A percentile compares a stretch with the other conserved stretches of the same genome.
Evolutionary conservation across 257 asterid species (phyloP).

Genomic region (Solanum clarkiae): DNA sequence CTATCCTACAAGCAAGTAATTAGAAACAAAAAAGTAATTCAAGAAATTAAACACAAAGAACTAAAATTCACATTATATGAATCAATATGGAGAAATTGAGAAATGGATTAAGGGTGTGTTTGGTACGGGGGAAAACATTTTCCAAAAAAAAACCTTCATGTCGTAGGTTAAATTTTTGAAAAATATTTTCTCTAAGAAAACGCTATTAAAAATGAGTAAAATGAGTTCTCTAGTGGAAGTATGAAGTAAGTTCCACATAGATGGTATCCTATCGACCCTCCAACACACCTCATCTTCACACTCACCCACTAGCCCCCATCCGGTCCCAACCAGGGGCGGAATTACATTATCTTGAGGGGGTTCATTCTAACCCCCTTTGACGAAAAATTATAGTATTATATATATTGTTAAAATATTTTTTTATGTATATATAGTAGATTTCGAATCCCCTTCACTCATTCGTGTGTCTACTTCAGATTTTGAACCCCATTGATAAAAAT

Average conservation of each 20-base stretch:
- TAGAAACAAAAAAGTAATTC: not conserved
- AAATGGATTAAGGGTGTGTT: not conserved
- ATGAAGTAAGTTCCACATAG: not conserved
- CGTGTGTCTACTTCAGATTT: too few species aligned
- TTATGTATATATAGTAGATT: too few species aligned
- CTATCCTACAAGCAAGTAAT: constrained; percentile 25
- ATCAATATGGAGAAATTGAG: not conserved
- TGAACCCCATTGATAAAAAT: too few species aligned
- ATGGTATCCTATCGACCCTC: not conserved
- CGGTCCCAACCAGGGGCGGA: not conserved
- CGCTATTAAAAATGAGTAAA: not conserved
- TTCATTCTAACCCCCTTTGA: too few species aligned
- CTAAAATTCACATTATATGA: not conserved
- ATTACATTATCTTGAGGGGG: too few species aligned
- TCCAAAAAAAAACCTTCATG: not conserved
- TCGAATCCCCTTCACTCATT: too few species aligned
- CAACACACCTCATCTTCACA: too few species aligned
- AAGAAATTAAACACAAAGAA: not conserved
- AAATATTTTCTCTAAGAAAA: not conserved
- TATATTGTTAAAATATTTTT: too few species aligned
- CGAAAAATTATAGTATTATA: too few species aligned
- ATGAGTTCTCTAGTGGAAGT: not conserved
- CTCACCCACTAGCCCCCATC: not conserved
- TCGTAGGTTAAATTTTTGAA: not conserved
- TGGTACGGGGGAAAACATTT: not conserved